phyloP scores from a whole-genome alignment of 345 rosid genomes.

The Iberis pinnata region DNA sequence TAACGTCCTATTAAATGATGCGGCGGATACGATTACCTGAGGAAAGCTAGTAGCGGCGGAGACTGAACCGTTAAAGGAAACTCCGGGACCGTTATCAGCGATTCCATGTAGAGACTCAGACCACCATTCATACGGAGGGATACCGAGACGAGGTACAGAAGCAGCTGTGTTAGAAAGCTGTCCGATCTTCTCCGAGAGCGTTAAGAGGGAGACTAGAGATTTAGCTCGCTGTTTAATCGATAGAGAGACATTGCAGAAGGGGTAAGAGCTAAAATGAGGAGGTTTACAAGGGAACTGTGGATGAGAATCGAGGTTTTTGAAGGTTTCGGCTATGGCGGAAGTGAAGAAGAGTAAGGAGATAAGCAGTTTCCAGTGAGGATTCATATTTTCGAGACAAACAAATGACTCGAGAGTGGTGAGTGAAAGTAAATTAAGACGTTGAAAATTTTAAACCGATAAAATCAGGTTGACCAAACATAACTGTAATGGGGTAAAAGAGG shows the following conservation, averaged over 20 bases:
- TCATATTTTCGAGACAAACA: constrained; percentile 5
- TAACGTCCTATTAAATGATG: constrained; percentile 67
- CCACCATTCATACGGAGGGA: constrained; percentile 92
- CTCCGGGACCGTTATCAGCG: constrained; percentile 83
- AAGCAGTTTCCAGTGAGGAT: constrained; percentile 4
- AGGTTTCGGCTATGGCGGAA: constrained; percentile 27
- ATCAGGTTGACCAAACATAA: neutral
- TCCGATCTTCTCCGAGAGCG: constrained; percentile 63
- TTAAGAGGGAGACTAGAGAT: constrained; percentile 62
- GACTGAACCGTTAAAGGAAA: constrained; percentile 59
- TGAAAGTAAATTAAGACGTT: neutral
- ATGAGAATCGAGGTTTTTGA: constrained; percentile 3
- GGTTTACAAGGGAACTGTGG: constrained; percentile 55
- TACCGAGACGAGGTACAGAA: constrained; percentile 65
- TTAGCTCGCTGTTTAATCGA: constrained; percentile 43
- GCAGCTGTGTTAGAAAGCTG: constrained; percentile 68
- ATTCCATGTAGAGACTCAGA: constrained; percentile 88
- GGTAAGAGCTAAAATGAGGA: constrained; percentile 41
- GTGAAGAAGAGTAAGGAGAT: constrained; percentile 19
- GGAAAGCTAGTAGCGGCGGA: constrained; percentile 75
- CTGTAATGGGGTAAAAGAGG: too few relatives aligned
- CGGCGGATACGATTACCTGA: constrained; percentile 64
- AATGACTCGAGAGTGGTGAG: neutral
- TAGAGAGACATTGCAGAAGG: constrained; percentile 65
- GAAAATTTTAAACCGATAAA: neutral